A percentile compares a stretch with the other conserved stretches of the same genome.
These are phyloP conservation scores for Cladosporium oxysporum DNA, from an alignment of 2,329 filamentous ascomycete genomes.

Conservation along the genomic window DNA sequence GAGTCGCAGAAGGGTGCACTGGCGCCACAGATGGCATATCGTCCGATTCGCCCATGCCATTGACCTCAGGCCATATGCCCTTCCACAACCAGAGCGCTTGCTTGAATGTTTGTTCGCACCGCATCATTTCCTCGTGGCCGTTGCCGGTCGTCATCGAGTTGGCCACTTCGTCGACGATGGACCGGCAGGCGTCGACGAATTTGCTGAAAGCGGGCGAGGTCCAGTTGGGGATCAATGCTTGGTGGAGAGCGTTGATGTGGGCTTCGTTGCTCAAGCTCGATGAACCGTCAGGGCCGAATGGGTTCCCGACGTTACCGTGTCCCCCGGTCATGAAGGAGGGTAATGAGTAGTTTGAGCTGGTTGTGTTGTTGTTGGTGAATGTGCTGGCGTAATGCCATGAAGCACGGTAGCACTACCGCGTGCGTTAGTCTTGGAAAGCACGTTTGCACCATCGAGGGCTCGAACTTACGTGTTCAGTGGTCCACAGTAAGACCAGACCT, in stretches of 20 bases:
- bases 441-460: not conserved
- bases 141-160: constrained; percentile 50
- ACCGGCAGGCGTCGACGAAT: constrained; percentile 51
- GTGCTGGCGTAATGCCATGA: constrained; percentile 52
- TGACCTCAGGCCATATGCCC: constrained; percentile 52
- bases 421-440: constrained; percentile 18
- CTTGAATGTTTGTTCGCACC: constrained; percentile 50
- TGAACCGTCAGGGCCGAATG: constrained; percentile 11
- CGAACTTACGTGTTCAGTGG: constrained; percentile 62
- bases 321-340: constrained; percentile 34
- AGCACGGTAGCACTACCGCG: constrained; percentile 46
- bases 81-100: constrained; percentile 52
- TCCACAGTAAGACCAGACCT: constrained; percentile 72
- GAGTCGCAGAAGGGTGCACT: not conserved
- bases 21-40: constrained; percentile 31
- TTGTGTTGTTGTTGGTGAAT: constrained; percentile 39
- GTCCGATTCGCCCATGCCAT: constrained; percentile 51
- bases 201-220: constrained; percentile 52
- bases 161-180: constrained; percentile 52
- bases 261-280: constrained; percentile 40
- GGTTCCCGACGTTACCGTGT: not conserved
- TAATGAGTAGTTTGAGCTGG: constrained; percentile 32
- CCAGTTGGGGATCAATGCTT: constrained; percentile 54
- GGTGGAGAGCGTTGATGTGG: constrained; percentile 51
- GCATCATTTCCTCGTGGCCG: constrained; percentile 49